Conservation (phyloP, 108 stramenopile genomes). For the Cylindrotheca fusiformis region DNA sequence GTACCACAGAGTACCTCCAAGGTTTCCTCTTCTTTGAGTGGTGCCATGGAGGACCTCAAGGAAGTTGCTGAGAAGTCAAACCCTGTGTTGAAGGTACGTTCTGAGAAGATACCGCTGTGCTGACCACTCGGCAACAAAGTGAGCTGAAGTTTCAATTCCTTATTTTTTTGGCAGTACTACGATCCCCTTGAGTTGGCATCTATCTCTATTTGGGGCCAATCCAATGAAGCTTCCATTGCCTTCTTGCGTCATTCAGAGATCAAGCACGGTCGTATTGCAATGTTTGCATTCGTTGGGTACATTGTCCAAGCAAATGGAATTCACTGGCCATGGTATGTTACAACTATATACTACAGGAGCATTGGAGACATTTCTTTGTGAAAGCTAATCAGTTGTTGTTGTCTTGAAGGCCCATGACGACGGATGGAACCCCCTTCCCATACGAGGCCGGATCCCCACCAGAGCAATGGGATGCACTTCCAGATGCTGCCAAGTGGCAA, state of each 20-base stretch:
- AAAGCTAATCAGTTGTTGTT: not conserved
- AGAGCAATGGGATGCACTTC: constrained; percentile 78
- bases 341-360: constrained; percentile 24
- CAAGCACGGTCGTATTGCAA: constrained; percentile 79
- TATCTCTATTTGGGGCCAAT: constrained; percentile 68
- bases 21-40: constrained; percentile 25
- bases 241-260: constrained; percentile 78
- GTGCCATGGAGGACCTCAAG: constrained; percentile 61
- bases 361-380: constrained; percentile 39
- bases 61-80: constrained; percentile 65
- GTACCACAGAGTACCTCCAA: constrained; percentile 37
- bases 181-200: constrained; percentile 68
- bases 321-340: constrained; percentile 49
- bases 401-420: constrained; percentile 29
- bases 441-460: constrained; percentile 43
- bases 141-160: not conserved
- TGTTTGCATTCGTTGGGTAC: constrained; percentile 64
- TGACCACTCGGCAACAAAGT: not conserved
- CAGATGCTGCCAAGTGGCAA: constrained; percentile 84
- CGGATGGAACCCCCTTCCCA: constrained; percentile 46
- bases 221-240: constrained; percentile 62
- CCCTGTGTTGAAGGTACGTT: constrained; percentile 65
- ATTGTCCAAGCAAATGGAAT: constrained; percentile 70
- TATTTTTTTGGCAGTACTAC: constrained; percentile 44
- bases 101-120: not conserved